Evolutionary conservation across 345 rosid species (phyloP).

Genomic region (Acer campestre): DNA sequence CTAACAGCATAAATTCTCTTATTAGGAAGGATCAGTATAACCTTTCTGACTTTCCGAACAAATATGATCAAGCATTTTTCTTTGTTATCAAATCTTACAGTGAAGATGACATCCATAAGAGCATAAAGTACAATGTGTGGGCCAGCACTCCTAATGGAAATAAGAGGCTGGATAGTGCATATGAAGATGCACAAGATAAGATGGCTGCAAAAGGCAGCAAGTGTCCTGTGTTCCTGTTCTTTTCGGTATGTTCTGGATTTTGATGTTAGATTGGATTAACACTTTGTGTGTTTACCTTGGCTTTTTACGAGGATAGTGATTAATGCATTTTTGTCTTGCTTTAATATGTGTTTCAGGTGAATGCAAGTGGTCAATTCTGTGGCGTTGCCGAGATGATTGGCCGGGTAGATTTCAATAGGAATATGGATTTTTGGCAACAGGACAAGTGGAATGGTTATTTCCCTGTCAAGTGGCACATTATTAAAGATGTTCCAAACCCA

Average conservation of each 20-base stretch:
- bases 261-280: neutral
- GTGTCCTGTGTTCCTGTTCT: slow-evolving; percentile 67
- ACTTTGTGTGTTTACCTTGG: neutral
- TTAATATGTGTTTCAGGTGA: slow-evolving; percentile 46
- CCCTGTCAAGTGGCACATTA: slow-evolving; percentile 69
- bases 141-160: slow-evolving; percentile 70
- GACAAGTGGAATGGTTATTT: slow-evolving; percentile 77
- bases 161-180: slow-evolving; percentile 58
- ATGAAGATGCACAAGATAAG: slow-evolving; percentile 45
- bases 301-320: neutral
- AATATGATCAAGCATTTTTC: slow-evolving; percentile 52
- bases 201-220: slow-evolving; percentile 38
- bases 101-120: slow-evolving; percentile 69
- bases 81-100: slow-evolving; percentile 71
- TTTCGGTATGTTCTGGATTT: slow-evolving; percentile 44
- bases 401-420: slow-evolving; percentile 54
- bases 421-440: slow-evolving; percentile 81
- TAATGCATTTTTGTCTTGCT: neutral
- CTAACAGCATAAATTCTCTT: slow-evolving; percentile 32
- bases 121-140: slow-evolving; percentile 76
- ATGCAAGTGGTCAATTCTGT: slow-evolving; percentile 77
- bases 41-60: slow-evolving; percentile 47
- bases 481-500: slow-evolving; percentile 69
- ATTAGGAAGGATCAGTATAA: slow-evolving; percentile 53
- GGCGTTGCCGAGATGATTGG: slow-evolving; percentile 78